Percentiles rank a stretch among this genome's conserved stretches.
phyloP scores from a whole-genome alignment of 139 green algal species.

The Coelastrella sp. region DNA sequence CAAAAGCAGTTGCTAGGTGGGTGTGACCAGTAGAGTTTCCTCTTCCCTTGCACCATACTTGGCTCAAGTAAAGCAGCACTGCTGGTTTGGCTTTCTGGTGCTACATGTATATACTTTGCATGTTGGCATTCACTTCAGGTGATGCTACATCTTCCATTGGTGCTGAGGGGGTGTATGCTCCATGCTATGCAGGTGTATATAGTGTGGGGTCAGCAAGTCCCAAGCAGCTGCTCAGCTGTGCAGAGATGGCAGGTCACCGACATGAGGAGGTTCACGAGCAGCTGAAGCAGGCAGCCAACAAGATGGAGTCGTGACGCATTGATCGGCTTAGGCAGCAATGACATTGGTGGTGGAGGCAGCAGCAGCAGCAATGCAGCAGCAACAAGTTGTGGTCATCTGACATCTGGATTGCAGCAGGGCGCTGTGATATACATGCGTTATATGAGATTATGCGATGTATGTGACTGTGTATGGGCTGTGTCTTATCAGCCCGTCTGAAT shows the following conservation, averaged over 20 bases:
- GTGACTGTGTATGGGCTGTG: too few species aligned
- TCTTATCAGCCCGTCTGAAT: too few species aligned
- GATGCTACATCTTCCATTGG: not conserved
- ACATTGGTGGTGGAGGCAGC: not conserved
- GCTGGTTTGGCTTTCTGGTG: too few species aligned
- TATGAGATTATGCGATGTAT: too few species aligned
- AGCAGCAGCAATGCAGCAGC: not conserved
- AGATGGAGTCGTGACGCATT: conserved; percentile 28
- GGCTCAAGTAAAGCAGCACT: too few species aligned
- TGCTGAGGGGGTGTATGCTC: not conserved
- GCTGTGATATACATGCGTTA: too few species aligned
- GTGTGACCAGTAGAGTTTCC: not conserved
- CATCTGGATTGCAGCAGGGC: too few species aligned
- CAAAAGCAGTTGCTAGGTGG: conserved; percentile 67
- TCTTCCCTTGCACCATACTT: too few species aligned
- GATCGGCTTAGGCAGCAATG: too few species aligned
- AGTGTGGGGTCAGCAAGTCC: conserved; percentile 56
- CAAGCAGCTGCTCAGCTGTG: conserved; percentile 55
- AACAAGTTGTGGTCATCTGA: too few species aligned
- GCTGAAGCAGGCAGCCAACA: conserved; percentile 31
- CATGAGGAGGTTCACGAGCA: conserved; percentile 56
- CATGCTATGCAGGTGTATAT: conserved; percentile 56
- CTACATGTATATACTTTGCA: not conserved
- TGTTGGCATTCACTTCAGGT: not conserved
- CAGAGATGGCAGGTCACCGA: conserved; percentile 59